Base-by-base conservation (phyloP, 768 basidiomycete genomes). In the Naganishia onofrii region DNA sequence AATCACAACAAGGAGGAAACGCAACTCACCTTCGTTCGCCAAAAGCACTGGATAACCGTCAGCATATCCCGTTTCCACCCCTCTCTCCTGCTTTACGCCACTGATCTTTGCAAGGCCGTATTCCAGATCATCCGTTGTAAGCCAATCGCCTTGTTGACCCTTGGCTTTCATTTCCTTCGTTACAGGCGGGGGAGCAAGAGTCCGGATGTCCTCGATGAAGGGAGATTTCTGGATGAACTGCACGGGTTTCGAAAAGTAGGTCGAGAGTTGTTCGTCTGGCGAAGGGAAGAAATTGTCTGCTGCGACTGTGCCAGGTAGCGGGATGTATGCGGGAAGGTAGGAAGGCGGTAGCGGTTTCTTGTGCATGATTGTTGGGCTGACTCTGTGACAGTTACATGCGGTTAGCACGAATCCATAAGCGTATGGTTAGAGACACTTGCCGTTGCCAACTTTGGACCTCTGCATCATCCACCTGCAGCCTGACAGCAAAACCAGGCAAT, bases 1-100 rank as follows among this genome's bases (percentile, higher is more conserved):
- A 26, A 10, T 44, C 52, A 17, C 60, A 34, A 7, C 15, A 7
- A 13, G 6, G 28, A 9, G 21, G 15, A 13, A 19, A 26, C 9
- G 21, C 8, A 4, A 23, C 70, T 66, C 23, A 70, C 70, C 70
- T 34, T 70, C 70, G 28, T 64, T 66, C 34, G 65, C 70, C 6
- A 70, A 23, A 26, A 70, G 56, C 6, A 70, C 53, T 26, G 70
- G 70, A 36, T 70, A 70, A 17, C 70, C 70, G 60, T 70, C 70
- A 36, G 70, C 70, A 53, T 46, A 70, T 19, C 64, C 65, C 19
- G 70, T 70, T 23, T 56, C 54, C 7, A 38, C 64, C 3, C 48
- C 48, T 23, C 48, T 51, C 31, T 53, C 67, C 28, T 38, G 31
- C 26, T 42, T 31, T 12, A 34, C 60, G 23, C 60, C 36, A 31